phyloP scores from a whole-genome alignment of 1,139 yeast species.

The Diutina mesorugosa region DNA sequence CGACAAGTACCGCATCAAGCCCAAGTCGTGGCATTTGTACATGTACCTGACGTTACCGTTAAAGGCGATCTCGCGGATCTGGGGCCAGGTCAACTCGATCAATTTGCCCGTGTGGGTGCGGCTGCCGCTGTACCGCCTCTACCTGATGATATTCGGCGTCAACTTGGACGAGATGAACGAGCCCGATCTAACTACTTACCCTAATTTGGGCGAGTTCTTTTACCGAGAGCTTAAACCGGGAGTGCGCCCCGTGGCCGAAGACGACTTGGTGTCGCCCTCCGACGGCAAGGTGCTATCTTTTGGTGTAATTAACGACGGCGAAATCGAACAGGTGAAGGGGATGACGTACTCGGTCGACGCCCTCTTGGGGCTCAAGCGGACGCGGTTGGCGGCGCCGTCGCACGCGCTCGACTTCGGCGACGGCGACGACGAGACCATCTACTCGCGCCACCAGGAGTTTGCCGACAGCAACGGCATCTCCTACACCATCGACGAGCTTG shows the following conservation, averaged over 20 bases:
- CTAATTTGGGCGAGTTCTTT: conserved; percentile 82
- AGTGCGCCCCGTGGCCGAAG: conserved; percentile 61
- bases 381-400: conserved; percentile 47
- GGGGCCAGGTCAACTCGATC: conserved; percentile 87
- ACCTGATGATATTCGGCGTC: conserved; percentile 75
- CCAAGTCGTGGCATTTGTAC: conserved; percentile 76
- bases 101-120: conserved; percentile 84
- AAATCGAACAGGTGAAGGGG: conserved; percentile 95
- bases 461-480: conserved; percentile 69
- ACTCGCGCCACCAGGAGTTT: conserved; percentile 56
- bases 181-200: conserved; percentile 60
- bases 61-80: conserved; percentile 78
- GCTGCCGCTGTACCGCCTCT: conserved; percentile 67
- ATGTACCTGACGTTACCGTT: conserved; percentile 86
- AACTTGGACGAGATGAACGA: conserved; percentile 83
- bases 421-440: conserved; percentile 25
- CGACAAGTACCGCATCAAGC: conserved; percentile 38
- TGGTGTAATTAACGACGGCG: conserved; percentile 74
- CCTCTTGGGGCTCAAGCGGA: conserved; percentile 52
- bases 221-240: conserved; percentile 75
- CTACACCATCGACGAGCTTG: conserved; percentile 55
- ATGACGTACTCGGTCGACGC: conserved; percentile 88
- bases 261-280: conserved; percentile 75
- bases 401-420: conserved; percentile 33
- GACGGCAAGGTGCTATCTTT: conserved; percentile 85